Conservation (phyloP, 1,284 basidiomycete genomes). For the Sparassis latifolia region DNA sequence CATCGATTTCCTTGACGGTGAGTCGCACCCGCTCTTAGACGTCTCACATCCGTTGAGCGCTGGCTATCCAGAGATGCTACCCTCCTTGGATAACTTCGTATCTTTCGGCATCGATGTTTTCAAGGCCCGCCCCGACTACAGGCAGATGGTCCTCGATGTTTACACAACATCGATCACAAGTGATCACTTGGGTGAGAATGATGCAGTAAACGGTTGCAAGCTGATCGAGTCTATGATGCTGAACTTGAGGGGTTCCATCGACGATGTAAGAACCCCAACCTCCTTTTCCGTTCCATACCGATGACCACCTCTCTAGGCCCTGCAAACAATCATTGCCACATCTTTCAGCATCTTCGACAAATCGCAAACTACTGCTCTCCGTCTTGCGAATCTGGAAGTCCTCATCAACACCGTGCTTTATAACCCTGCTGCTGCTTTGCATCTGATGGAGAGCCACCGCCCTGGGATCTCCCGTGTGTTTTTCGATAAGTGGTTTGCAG, state of each 20-base stretch:
- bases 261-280: conserved; percentile 49
- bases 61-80: conserved; percentile 69
- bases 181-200: conserved; percentile 74
- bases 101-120: conserved; percentile 79
- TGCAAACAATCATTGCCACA: conserved; percentile 54
- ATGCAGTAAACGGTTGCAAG: conserved; percentile 82
- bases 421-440: conserved; percentile 73
- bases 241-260: conserved; percentile 70
- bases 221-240: conserved; percentile 79
- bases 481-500: conserved; percentile 77
- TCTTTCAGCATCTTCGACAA: conserved; percentile 54
- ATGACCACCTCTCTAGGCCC: conserved; percentile 25
- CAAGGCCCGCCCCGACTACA: conserved; percentile 68
- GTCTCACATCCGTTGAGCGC: background rate
- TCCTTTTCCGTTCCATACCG: no score
- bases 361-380: conserved; percentile 56
- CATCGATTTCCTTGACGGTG: conserved; percentile 81
- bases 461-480: conserved; percentile 58
- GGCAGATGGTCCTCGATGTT: conserved; percentile 80
- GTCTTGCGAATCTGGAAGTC: conserved; percentile 76
- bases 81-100: conserved; percentile 85
- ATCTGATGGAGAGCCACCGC: conserved; percentile 61
- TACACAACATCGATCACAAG: conserved; percentile 73
- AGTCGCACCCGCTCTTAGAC: conserved; percentile 7
- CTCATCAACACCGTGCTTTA: conserved; percentile 83